Conservation (phyloP, 2,329 filamentous ascomycete species). For the Trichocomaceae sp. region DNA sequence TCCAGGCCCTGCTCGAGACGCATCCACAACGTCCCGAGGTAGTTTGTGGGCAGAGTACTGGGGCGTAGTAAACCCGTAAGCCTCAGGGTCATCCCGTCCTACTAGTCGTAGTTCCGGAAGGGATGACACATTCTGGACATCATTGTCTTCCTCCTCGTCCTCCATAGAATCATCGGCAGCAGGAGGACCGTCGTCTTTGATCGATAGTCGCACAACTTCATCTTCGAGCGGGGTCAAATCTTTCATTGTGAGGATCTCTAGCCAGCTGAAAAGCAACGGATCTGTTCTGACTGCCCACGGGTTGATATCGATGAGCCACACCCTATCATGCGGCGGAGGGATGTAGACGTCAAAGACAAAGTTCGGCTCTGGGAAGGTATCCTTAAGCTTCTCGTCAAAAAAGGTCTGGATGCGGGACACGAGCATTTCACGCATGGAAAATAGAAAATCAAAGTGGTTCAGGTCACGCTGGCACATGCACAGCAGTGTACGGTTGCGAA, state of each 20-base stretch:
- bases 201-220: constrained; percentile 31
- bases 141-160: constrained; percentile 46
- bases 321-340: constrained; percentile 64
- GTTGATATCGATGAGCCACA: constrained; percentile 89
- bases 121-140: constrained; percentile 46
- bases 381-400: constrained; percentile 65
- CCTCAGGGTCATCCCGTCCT: constrained; percentile 76
- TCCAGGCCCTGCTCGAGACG: constrained; percentile 59
- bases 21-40: constrained; percentile 82
- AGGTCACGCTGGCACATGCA: constrained; percentile 83
- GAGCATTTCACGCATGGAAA: constrained; percentile 58
- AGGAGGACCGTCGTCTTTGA: constrained; percentile 19
- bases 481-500: constrained; percentile 71
- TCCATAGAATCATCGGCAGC: constrained; percentile 25
- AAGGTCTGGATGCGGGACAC: constrained; percentile 65
- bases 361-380: constrained; percentile 73
- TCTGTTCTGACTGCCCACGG: constrained; percentile 90
- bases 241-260: constrained; percentile 70
- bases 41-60: constrained; percentile 95
- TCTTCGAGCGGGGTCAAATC: constrained; percentile 31
- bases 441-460: constrained; percentile 83
- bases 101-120: constrained; percentile 76
- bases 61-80: constrained; percentile 75
- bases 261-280: constrained; percentile 80
- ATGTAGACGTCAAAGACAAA: constrained; percentile 94